Base-by-base conservation (phyloP, 805 yeast genomes). In the Sungouiozyma ichnusensis region DNA sequence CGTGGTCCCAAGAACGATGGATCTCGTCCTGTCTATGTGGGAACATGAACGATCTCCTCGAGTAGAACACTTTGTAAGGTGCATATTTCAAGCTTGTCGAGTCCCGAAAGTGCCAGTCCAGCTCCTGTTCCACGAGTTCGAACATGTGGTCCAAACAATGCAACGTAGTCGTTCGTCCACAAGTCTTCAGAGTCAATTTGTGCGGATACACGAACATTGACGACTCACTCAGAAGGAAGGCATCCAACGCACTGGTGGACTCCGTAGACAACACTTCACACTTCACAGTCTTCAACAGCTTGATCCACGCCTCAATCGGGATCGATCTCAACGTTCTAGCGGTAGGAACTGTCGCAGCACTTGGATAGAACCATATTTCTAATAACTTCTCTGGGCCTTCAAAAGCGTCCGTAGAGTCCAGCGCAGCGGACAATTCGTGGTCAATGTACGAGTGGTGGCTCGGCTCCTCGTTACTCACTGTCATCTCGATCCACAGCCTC, bases 361-460 rank as follows among this genome's bases (percentile, higher is more conserved):
- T 62, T 11, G 80, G 73, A 52, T 79, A 78, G 58, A 87, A 79
- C 96, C 96, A 88, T 44, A 90, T 69, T 60, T 90, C 96, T 35
- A 92, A 69, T 44, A 90, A 69, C 63, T 90, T 92, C 63, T 90
- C 97, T 27, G 98, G 97, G 5, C 98, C 97, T 68, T 90, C 97
- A 59, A 90, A 90, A 2, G 97, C 95, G 57, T 78, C 82, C 13
- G 94, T 72, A 16, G 96, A 87, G 65, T 88, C 97, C 48, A 88
- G 68, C 46, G 75, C 73, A 36, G 78, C 79, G 7, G 94, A 81
- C 39, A 85, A 68, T 46, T 81, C 85, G 61, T 82, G 90, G 63
- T 88, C 88, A 53, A 86, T 77, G 57, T 71, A 78, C 16, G 72
- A 58, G 52, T 70, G 73, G 43, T 66, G 65, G 16, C 60, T 55